A percentile compares a stretch with the other conserved stretches of the same genome.
Conservation (phyloP, 2,329 filamentous ascomycete species). For the Rhinocladiella mackenziei region DNA sequence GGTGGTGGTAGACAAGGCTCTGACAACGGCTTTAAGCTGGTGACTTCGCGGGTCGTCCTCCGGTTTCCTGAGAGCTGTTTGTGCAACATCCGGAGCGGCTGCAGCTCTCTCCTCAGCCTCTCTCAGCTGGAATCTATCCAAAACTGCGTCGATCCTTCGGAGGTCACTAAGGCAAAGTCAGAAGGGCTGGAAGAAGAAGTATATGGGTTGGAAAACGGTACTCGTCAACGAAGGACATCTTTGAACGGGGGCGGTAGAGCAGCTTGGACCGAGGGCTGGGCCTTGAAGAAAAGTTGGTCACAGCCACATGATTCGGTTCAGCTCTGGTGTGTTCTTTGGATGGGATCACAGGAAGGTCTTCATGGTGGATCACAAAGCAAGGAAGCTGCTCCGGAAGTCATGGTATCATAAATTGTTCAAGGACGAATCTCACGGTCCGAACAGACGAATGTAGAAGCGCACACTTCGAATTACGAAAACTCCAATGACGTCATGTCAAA, state of each 20-base stretch:
- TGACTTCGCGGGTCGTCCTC: constrained; percentile 31
- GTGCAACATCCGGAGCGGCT: constrained; percentile 5
- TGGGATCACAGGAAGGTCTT: too few species aligned
- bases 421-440: too few species aligned
- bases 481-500: too few species aligned
- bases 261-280: not conserved
- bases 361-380: too few species aligned
- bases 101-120: constrained; percentile 23
- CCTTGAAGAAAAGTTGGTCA: too few species aligned
- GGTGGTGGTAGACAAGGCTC: constrained; percentile 66
- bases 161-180: constrained; percentile 46
- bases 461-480: too few species aligned
- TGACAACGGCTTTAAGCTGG: constrained; percentile 62
- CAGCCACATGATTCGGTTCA: too few species aligned
- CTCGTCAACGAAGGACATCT: constrained; percentile 25
- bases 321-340: too few species aligned
- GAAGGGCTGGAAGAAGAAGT: not conserved
- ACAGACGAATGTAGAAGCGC: too few species aligned
- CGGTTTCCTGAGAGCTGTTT: constrained; percentile 13
- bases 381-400: too few species aligned
- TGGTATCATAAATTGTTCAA: too few species aligned
- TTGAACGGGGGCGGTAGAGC: not conserved
- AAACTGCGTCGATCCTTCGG: constrained; percentile 53
- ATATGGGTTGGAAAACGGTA: not conserved
- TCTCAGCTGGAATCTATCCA: constrained; percentile 55